Percentiles rank a stretch among this genome's conserved stretches.
These are phyloP conservation scores for Moelleriella libera DNA, from an alignment of 2,329 filamentous ascomycete species.

Conservation along the genomic window DNA sequence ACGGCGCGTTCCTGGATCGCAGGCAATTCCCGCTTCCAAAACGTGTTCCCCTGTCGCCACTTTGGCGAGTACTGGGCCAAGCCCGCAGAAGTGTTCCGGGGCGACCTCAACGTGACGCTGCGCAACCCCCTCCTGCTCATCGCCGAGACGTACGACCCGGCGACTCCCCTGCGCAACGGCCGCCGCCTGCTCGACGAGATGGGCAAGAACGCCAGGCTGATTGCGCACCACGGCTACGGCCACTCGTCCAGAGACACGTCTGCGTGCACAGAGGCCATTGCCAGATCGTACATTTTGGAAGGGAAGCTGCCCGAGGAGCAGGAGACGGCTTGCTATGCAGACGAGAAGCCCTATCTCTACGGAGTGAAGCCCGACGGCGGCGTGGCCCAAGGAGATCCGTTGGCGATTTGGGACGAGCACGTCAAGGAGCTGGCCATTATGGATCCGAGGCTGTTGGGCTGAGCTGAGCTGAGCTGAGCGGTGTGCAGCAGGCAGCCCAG, in stretches of 20 bases:
- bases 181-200: conserved; percentile 27
- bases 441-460: neutral
- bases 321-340: conserved; percentile 30
- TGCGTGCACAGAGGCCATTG: conserved; percentile 27
- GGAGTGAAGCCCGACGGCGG: conserved; percentile 10
- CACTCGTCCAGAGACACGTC: conserved; percentile 31
- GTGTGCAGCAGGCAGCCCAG: too few relatives aligned
- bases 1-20: conserved; percentile 28
- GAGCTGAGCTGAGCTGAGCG: too few relatives aligned
- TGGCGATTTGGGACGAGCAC: conserved; percentile 9
- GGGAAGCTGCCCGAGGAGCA: conserved; percentile 23
- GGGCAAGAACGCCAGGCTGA: conserved; percentile 30
- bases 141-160: conserved; percentile 34
- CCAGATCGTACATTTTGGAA: conserved; percentile 23
- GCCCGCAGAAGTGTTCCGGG: conserved; percentile 31
- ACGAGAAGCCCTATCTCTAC: conserved; percentile 33
- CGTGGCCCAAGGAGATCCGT: conserved; percentile 1
- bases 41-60: conserved; percentile 30
- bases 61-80: conserved; percentile 29
- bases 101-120: conserved; percentile 27
- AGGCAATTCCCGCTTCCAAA: conserved; percentile 30
- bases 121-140: conserved; percentile 30
- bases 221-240: conserved; percentile 35
- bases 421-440: conserved; percentile 6
- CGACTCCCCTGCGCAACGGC: conserved; percentile 33